A percentile compares a stretch with the other conserved stretches of the same genome.
Evolutionary conservation across 2,329 filamentous ascomycete species (phyloP).

Genomic region (Monosporascus sp.): DNA sequence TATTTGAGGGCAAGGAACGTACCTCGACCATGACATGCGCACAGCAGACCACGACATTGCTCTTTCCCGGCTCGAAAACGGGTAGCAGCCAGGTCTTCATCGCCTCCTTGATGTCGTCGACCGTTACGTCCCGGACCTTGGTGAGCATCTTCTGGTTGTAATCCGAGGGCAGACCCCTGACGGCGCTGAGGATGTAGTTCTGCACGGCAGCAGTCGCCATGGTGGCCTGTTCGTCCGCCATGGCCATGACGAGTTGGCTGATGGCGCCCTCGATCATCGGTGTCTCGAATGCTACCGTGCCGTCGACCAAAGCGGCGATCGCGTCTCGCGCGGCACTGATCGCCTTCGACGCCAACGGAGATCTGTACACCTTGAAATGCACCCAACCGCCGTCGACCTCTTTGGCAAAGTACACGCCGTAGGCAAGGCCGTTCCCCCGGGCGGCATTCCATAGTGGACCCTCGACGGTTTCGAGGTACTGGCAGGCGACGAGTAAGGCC

Average conservation of each 20-base stretch:
- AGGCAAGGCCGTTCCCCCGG: slow-evolving; percentile 88
- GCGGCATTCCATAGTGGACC: slow-evolving; percentile 92
- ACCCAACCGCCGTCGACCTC: slow-evolving; percentile 76
- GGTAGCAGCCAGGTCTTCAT: slow-evolving; percentile 73
- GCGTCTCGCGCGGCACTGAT: slow-evolving; percentile 72
- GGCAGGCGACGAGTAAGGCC: slow-evolving; percentile 78
- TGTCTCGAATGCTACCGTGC: slow-evolving; percentile 67
- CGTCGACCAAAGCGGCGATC: slow-evolving; percentile 69
- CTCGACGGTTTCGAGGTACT: slow-evolving; percentile 90
- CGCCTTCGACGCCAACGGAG: slow-evolving; percentile 83
- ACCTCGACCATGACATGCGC: slow-evolving; percentile 82
- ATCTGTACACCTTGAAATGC: slow-evolving; percentile 83
- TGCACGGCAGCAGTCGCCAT: slow-evolving; percentile 76
- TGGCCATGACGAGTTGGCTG: slow-evolving; percentile 77
- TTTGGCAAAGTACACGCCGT: slow-evolving; percentile 75
- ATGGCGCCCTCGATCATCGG: slow-evolving; percentile 86
- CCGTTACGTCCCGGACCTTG: slow-evolving; percentile 69
- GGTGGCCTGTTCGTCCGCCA: slow-evolving; percentile 85
- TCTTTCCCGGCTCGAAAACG: slow-evolving; percentile 72
- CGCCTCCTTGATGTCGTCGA: slow-evolving; percentile 70
- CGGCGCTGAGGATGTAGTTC: slow-evolving; percentile 77
- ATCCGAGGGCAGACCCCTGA: slow-evolving; percentile 69
- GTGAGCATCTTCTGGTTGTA: slow-evolving; percentile 75
- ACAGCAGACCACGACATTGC: slow-evolving; percentile 86
- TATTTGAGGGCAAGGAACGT: slow-evolving; percentile 29